Percentiles rank a stretch among this genome's conserved stretches.
Evolutionary conservation across 768 basidiomycete genomes (phyloP).

Genomic region (Sporobolomyces pararoseus): DNA sequence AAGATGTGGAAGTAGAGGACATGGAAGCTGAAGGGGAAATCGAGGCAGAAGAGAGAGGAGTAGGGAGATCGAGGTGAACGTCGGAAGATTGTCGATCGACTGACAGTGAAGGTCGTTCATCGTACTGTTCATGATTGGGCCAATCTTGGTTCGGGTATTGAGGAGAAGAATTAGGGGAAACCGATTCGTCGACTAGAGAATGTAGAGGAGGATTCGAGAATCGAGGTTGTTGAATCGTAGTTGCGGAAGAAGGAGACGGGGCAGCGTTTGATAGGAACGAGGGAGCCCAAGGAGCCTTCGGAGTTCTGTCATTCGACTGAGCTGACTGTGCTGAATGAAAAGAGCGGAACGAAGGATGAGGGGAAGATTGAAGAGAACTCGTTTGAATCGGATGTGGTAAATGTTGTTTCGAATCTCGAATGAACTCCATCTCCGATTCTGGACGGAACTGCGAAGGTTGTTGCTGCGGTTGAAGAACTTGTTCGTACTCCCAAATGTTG

Average conservation of each 20-base stretch:
- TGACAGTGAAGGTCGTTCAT: neutral
- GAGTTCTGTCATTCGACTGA: neutral
- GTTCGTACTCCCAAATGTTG: slow-evolving; percentile 3
- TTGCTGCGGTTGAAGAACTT: neutral
- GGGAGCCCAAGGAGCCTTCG: slow-evolving; percentile 11
- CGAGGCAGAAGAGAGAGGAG: neutral
- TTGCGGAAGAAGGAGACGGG: slow-evolving; percentile 1
- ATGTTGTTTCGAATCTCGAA: slow-evolving; percentile 10
- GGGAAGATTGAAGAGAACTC: slow-evolving; percentile 1
- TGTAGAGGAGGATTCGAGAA: slow-evolving; percentile 1
- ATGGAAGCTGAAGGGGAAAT: neutral
- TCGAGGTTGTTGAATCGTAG: neutral
- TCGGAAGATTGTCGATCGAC: neutral
- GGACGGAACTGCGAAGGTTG: neutral
- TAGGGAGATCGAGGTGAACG: neutral
- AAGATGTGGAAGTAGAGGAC: slow-evolving; percentile 2
- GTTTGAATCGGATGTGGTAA: slow-evolving; percentile 7
- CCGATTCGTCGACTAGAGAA: neutral
- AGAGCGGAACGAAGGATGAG: slow-evolving; percentile 10
- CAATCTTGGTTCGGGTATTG: slow-evolving; percentile 6
- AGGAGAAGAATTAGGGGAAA: slow-evolving; percentile 9
- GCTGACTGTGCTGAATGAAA: neutral
- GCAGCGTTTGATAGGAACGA: neutral
- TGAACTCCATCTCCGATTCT: slow-evolving; percentile 7
- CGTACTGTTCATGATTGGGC: neutral